phyloP scores from a whole-genome alignment of 2,329 filamentous ascomycete genomes.

The Didymella pomorum region DNA sequence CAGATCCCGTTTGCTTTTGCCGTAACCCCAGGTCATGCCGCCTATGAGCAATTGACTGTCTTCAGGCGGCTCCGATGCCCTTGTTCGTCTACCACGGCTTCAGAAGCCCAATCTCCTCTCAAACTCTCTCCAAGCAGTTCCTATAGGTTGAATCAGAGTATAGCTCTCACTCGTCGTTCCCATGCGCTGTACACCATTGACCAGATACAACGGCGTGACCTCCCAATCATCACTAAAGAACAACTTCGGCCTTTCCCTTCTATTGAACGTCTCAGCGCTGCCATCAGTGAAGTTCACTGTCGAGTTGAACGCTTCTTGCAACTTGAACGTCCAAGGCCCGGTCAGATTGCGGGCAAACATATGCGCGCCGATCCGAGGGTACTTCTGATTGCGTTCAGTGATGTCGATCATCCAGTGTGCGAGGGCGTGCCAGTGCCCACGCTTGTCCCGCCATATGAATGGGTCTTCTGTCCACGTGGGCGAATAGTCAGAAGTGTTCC shows the following conservation, averaged over 20 bases:
- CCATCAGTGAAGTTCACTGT: slow-evolving; percentile 53
- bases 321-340: slow-evolving; percentile 47
- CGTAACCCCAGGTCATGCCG: no score
- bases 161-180: slow-evolving; percentile 45
- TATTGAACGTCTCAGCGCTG: slow-evolving; percentile 49
- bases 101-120: slow-evolving; percentile 26
- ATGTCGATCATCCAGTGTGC: slow-evolving; percentile 48
- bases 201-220: slow-evolving; percentile 58
- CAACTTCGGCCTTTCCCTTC: slow-evolving; percentile 59
- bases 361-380: slow-evolving; percentile 47
- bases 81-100: neutral
- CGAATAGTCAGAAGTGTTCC: slow-evolving; percentile 33
- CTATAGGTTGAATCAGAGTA: slow-evolving; percentile 54
- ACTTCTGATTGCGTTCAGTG: slow-evolving; percentile 35
- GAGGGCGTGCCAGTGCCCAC: slow-evolving; percentile 48
- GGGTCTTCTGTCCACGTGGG: slow-evolving; percentile 43
- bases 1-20: no score
- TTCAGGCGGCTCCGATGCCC: no score
- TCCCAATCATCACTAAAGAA: slow-evolving; percentile 58
- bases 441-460: slow-evolving; percentile 50
- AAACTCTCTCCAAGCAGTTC: slow-evolving; percentile 20
- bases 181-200: slow-evolving; percentile 58
- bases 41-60: no score
- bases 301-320: slow-evolving; percentile 42
- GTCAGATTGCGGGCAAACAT: slow-evolving; percentile 40